Base-by-base conservation (phyloP, 768 basidiomycete species). In the Kwoniella bestiolae region DNA sequence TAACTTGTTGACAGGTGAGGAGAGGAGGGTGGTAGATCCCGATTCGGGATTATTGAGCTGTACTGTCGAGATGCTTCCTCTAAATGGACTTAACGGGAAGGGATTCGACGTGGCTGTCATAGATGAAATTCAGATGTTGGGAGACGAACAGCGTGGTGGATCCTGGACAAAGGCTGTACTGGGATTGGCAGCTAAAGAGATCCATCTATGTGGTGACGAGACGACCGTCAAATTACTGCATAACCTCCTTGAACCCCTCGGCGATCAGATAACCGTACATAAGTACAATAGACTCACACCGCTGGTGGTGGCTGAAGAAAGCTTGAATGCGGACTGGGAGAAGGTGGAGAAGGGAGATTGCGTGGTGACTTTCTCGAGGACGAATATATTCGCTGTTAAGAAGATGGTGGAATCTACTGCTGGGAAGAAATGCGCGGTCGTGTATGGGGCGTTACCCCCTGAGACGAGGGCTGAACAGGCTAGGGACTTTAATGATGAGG, bases 111-210 rank as follows among this genome's bases (percentile, higher is more conserved):
- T 98, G 25, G 94, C 88, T 0, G 94, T 99, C 50, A 84, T 99
- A 49, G 96, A 97, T 79, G 95, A 98, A 83, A 97, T 99, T 52
- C 96, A 98, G 83, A 90, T 98, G 90, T 87, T 98, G 18, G 86
- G 86, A 0, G 92, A 97, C 79, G 80, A 84, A 0, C 83, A 87
- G 3, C 87, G 96, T 16, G 95, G 96, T 0, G 83, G 82, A 26
- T 87, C 87, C 0, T 99, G 96, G 95, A 90, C 91, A 8, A 75
- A 79, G 12, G 94, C 93, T 0, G 85, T 99, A 1, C 80, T 96
- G 21, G 91, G 91, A 2, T 53, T 89, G 1, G 81, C 84, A 60
- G 93, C 94, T 2, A 83, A 85, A 28, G 94, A 97, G 76, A 74
- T 99, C 1, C 96, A 99, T 82, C 85, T 99, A 1, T 98, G 96